These are phyloP conservation scores for Chondrus crispus DNA, from an alignment of 23 red algal species.

Conservation along the genomic window DNA sequence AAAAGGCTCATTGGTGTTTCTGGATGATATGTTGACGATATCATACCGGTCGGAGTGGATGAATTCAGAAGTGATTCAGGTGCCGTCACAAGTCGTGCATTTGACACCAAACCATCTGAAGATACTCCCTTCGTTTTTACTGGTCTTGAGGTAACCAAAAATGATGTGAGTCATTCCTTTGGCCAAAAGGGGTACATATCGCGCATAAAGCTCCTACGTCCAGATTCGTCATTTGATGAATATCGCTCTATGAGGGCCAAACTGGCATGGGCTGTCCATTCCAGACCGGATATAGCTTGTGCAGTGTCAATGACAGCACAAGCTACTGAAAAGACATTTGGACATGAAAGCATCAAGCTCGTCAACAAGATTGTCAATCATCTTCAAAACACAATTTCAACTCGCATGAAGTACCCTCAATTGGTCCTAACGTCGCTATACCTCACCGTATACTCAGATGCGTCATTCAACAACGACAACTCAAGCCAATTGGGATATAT, in stretches of 20 bases:
- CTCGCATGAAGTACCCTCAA: too few relatives aligned
- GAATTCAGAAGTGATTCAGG: neutral
- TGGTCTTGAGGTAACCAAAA: too few relatives aligned
- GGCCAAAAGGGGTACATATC: neutral
- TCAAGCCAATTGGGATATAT: neutral
- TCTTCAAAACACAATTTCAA: too few relatives aligned
- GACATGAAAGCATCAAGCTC: too few relatives aligned
- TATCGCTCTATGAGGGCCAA: neutral
- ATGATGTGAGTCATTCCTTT: too few relatives aligned
- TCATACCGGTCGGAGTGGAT: neutral
- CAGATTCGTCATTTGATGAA: neutral
- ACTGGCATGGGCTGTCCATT: neutral
- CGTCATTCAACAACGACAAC: neutral
- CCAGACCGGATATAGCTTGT: neutral
- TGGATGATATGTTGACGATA: constrained; percentile 10
- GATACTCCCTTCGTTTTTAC: too few relatives aligned
- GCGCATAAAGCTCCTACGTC: neutral
- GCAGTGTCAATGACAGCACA: neutral
- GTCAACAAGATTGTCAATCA: too few relatives aligned
- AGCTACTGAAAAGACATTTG: neutral
- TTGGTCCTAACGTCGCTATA: too few relatives aligned
- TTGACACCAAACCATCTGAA: too few relatives aligned
- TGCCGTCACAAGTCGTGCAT: too few relatives aligned
- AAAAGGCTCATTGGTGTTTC: too few relatives aligned
- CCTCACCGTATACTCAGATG: neutral